A percentile compares a stretch with the other conserved stretches of the same genome.
Evolutionary conservation across 2,329 filamentous ascomycete species (phyloP).

Genomic region (Fusarium sp.): DNA sequence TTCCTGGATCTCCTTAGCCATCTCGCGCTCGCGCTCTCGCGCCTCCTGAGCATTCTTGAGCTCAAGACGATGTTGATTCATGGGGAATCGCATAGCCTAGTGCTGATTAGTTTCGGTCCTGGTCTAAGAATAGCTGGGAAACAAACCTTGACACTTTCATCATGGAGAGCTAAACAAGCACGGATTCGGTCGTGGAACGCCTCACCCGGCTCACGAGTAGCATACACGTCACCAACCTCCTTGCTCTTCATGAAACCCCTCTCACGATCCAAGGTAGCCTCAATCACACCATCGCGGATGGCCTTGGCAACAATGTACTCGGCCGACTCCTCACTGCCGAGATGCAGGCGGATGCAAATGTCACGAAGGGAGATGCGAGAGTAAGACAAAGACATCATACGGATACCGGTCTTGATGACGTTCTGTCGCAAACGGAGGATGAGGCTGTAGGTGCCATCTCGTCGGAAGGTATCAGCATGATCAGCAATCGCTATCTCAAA

Average conservation of each 20-base stretch:
- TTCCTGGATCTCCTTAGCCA: constrained; percentile 99
- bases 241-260: constrained; percentile 99
- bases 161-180: constrained; percentile 90
- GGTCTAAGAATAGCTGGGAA: background rate
- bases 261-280: constrained; percentile 93
- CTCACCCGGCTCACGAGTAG: constrained; percentile 94
- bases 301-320: constrained; percentile 99
- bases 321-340: constrained; percentile 95
- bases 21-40: constrained; percentile 93
- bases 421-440: constrained; percentile 96
- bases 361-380: constrained; percentile 96
- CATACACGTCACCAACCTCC: constrained; percentile 95
- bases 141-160: constrained; percentile 94
- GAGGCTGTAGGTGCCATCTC: constrained; percentile 94
- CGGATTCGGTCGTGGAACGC: constrained; percentile 97
- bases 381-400: constrained; percentile 99
- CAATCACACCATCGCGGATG: constrained; percentile 96
- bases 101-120: constrained; percentile 31
- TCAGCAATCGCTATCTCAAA: constrained; percentile 89
- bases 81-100: constrained; percentile 97
- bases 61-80: constrained; percentile 98
- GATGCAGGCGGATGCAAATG: constrained; percentile 93
- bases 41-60: constrained; percentile 98
- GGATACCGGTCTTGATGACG: constrained; percentile 98
- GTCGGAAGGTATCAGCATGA: constrained; percentile 86